Evolutionary conservation across 345 rosid genomes (phyloP).

Genomic region (Leavenworthia alabamica): DNA sequence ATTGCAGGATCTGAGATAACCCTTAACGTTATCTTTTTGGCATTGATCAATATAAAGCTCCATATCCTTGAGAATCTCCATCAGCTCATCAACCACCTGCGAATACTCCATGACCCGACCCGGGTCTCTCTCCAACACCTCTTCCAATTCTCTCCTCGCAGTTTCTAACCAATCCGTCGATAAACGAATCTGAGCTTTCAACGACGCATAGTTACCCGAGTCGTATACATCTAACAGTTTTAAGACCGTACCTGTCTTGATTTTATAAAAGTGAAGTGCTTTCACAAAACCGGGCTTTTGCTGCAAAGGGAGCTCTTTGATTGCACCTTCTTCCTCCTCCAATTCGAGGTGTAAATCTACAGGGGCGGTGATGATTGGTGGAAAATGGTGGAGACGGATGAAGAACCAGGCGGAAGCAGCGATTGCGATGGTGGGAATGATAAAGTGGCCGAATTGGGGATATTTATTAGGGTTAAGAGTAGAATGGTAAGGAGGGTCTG

Average conservation of each 20-base stretch:
- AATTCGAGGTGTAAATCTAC: background rate
- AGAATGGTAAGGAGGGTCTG: background rate
- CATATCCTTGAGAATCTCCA: conserved; percentile 28
- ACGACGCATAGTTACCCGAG: conserved; percentile 10
- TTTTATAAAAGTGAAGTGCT: conserved; percentile 22
- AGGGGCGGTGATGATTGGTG: conserved; percentile 23
- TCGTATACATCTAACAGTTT: conserved; percentile 8
- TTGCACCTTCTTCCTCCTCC: conserved; percentile 17
- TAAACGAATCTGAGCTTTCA: conserved; percentile 27
- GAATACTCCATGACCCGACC: conserved; percentile 29
- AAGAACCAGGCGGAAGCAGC: conserved; percentile 35
- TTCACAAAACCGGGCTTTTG: conserved; percentile 12
- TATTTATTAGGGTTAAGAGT: background rate
- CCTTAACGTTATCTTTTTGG: conserved; percentile 21
- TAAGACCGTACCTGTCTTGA: conserved; percentile 18
- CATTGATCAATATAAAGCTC: conserved; percentile 25
- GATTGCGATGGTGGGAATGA: conserved; percentile 27
- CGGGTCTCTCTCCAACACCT: conserved; percentile 19
- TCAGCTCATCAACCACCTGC: conserved; percentile 23
- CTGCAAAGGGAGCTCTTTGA: conserved; percentile 27
- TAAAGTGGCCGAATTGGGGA: conserved; percentile 20
- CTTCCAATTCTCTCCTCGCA: conserved; percentile 24
- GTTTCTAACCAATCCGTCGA: conserved; percentile 19
- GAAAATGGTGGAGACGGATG: conserved; percentile 21
- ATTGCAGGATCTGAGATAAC: conserved; percentile 26